Base-by-base conservation (phyloP, 1,139 yeast genomes). In the Diutina mesorugosa region DNA sequence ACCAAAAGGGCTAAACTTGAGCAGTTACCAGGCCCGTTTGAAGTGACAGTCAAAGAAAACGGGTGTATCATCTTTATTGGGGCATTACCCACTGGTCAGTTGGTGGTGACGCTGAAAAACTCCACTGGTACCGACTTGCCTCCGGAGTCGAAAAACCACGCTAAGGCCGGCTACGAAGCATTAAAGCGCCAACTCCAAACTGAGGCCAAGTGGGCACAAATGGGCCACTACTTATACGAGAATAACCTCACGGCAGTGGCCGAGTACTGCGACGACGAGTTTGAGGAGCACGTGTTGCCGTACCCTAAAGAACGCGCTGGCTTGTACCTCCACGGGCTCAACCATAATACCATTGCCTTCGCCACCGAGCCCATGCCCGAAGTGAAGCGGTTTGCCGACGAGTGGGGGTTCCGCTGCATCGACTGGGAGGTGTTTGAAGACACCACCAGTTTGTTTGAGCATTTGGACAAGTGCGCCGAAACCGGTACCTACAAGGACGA, bases 271-370 rank as follows among this genome's bases (percentile, higher is more conserved):
- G 97, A 95, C 66, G 99, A 95, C 65, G 72, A 72, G 0, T 95
- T 95, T 69, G 99, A 95, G 67, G 99, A 95, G 68, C 99, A 95
- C 67, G 90, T 95, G 12, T 73, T 95, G 57, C 86, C 85, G 56
- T 95, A 95, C 64, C 68, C 78, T 1, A 75, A 72, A 4, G 83
- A 84, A 1, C 72, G 73, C 16, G 83, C 96, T 0, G 99, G 99
- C 0, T 74, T 95, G 14, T 95, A 93, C 62, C 68, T 95, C 26
- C 99, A 93, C 66, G 99, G 99, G 0, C 70, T 95, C 54, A 95
- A 93, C 67, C 67, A 70, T 59, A 95, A 95, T 65, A 73, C 78
- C 2, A 77, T 83, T 0, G 66, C 72, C 7, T 93, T 95, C 66
- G 64, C 69, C 16, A 90, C 98, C 0, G 76, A 79, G 57, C 79